Evolutionary conservation across 257 asterid species (phyloP), one percentile per base, ranked within the genome.

Genomic region (Solanum etuberosum): DNA sequence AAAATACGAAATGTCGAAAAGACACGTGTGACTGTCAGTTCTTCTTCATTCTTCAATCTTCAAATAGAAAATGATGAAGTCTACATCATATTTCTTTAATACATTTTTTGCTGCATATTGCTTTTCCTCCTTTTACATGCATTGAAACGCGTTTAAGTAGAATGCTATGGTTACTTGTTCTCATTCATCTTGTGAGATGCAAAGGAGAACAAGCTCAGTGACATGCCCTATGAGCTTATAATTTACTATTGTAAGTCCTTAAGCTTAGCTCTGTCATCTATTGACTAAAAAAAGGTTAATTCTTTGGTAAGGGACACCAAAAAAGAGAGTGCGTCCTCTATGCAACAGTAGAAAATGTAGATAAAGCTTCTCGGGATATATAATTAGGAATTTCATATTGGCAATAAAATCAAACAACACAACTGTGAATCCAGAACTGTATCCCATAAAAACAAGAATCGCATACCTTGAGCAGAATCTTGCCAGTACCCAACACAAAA

Each of bases 401-500:
- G 25, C 65, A 78, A 78, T 29, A 78, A 78, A 78, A 78, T 43
- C 40, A 78, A 78, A 43, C 63, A 27, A 9, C 85, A 81, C 0
- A 29, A 43, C n/a, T 18, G 57, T 25, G 15, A 78, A 48, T 48
- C 11, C 68, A 81, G 43, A 81, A 16, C 29, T 29, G 37, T 38
- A 48, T 81, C 43, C 16, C 85, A 9, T 48, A 5, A 81, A 81
- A 12, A 38, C 20, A 81, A 80, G 85, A 81, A 81, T 48, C 3
- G 38, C 83, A 88, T 87, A 95, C 99, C 99, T 97, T 97, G 63
- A 97, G 98, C 92, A 97, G 90, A 92, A 97, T 97, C 93, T 97
- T 97, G 87, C 99, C 99, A 21, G 99, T 74, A 68, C 99, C 99
- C 85, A 96, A 89, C 46, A 97, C 99, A 83, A 97, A 97, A 42